Evolutionary conservation across 2,329 filamentous ascomycete species (phyloP).

Genomic region (Macrophomina pseudophaseolina): DNA sequence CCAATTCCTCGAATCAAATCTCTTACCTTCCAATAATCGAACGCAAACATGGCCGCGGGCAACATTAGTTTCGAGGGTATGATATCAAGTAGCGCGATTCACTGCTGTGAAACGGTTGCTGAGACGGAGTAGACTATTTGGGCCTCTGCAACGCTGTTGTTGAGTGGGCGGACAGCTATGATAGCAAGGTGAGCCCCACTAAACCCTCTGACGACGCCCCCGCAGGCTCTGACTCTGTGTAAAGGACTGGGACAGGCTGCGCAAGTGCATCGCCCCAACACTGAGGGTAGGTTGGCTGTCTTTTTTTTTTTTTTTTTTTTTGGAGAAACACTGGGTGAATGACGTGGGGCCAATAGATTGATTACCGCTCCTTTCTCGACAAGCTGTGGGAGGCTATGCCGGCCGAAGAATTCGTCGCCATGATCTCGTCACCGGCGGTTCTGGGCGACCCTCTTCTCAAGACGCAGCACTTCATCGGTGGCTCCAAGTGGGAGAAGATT

Average conservation of each 20-base stretch:
- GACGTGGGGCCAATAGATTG: conserved; percentile 55
- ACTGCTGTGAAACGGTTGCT: conserved; percentile 3
- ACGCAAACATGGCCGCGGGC: conserved; percentile 26
- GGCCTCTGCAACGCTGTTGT: conserved; percentile 26
- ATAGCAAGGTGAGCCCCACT: conserved; percentile 56
- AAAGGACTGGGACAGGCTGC: conserved; percentile 64
- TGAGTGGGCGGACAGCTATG: conserved; percentile 69
- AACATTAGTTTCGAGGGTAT: conserved; percentile 31
- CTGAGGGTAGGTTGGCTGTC: conserved; percentile 40
- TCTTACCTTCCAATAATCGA: background rate
- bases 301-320: background rate
- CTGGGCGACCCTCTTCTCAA: conserved; percentile 61
- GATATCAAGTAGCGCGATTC: conserved; percentile 6
- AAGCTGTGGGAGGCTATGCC: conserved; percentile 63
- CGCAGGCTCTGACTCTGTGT: background rate
- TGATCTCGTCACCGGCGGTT: conserved; percentile 58
- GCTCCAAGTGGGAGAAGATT: conserved; percentile 58
- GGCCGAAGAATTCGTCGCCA: conserved; percentile 57
- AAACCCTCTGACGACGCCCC: background rate
- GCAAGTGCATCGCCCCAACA: conserved; percentile 67
- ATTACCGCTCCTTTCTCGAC: conserved; percentile 67
- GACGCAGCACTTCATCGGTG: conserved; percentile 64
- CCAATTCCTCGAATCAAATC: background rate
- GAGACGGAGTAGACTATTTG: conserved; percentile 21
- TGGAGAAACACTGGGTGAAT: conserved; percentile 22